These are phyloP conservation scores for Trichoderma koningii DNA, from an alignment of 2,329 filamentous ascomycete species.

Conservation along the genomic window DNA sequence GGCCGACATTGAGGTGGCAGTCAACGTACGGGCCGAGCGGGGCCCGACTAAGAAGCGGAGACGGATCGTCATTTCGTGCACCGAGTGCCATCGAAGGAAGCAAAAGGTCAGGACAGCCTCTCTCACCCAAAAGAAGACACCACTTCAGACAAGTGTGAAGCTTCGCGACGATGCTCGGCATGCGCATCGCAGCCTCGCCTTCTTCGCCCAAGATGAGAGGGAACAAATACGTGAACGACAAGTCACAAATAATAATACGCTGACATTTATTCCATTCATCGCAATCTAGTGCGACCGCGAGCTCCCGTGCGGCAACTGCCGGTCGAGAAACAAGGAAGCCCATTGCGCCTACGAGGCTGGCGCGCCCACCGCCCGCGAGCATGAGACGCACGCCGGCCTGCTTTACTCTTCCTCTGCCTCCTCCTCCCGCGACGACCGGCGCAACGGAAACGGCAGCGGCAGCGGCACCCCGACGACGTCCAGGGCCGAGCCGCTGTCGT, in stretches of 20 bases:
- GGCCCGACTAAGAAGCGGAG: conserved; percentile 57
- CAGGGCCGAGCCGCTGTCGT: conserved; percentile 41
- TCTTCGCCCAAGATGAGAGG: not conserved
- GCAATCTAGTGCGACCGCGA: conserved; percentile 57
- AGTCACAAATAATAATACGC: too few relatives aligned
- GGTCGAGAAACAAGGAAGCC: conserved; percentile 56
- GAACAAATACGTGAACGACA: not conserved
- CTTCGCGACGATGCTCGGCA: not conserved
- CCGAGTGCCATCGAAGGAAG: conserved; percentile 65
- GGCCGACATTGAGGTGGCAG: conserved; percentile 22
- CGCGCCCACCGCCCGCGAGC: conserved; percentile 47
- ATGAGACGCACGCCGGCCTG: conserved; percentile 26
- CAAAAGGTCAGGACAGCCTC: conserved; percentile 51
- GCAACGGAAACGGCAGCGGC: not conserved
- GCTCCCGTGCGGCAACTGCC: conserved; percentile 61
- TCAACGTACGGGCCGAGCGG: conserved; percentile 24
- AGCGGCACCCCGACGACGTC: not conserved
- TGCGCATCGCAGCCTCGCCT: not conserved
- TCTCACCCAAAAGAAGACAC: too few relatives aligned
- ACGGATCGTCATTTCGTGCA: conserved; percentile 63
- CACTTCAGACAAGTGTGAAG: not conserved
- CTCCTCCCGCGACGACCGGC: not conserved
- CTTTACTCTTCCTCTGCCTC: not conserved
- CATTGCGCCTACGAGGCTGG: conserved; percentile 60
- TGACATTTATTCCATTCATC: too few relatives aligned